A percentile compares a stretch with the other conserved stretches of the same genome.
These are phyloP conservation scores for Cephaloascus fragrans DNA, from an alignment of 805 yeast species.

Conservation along the genomic window DNA sequence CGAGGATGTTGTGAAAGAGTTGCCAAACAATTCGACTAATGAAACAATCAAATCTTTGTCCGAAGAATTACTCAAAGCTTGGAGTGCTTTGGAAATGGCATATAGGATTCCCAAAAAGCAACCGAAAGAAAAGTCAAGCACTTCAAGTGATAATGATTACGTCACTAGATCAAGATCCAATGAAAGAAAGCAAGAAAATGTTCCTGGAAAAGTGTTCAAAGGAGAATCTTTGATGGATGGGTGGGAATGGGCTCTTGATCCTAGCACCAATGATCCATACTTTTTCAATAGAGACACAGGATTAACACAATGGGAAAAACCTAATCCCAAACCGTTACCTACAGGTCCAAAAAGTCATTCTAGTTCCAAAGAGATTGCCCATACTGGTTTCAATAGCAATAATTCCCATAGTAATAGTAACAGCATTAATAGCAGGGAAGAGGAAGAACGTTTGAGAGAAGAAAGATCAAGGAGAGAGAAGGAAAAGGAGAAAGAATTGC, in stretches of 20 bases:
- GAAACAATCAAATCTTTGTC: conserved; percentile 25
- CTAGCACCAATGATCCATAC: conserved; percentile 32
- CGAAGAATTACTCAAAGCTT: conserved; percentile 41
- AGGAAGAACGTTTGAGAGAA: not conserved
- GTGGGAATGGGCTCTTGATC: conserved; percentile 53
- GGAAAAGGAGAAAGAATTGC: conserved; percentile 4
- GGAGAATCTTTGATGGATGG: conserved; percentile 43
- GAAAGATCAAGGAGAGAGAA: conserved; percentile 1
- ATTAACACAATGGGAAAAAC: conserved; percentile 53
- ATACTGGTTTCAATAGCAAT: conserved; percentile 2
- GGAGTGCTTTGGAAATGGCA: conserved; percentile 75
- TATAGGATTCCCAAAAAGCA: conserved; percentile 68
- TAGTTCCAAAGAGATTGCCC: not conserved
- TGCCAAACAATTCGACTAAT: conserved; percentile 11
- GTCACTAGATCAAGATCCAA: not conserved
- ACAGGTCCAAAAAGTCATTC: conserved; percentile 13
- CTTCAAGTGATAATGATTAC: not conserved
- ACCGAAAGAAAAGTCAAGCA: conserved; percentile 3
- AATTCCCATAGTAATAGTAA: conserved; percentile 1
- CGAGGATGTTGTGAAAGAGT: conserved; percentile 24
- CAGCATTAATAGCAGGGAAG: not conserved
- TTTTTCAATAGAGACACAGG: conserved; percentile 43
- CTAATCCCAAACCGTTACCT: conserved; percentile 21
- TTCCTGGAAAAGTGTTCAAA: conserved; percentile 6
- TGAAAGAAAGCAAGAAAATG: not conserved